Percentiles rank a stretch among this genome's conserved stretches.
phyloP scores from a whole-genome alignment of 768 basidiomycete species.

The Podaxis rugospora region DNA sequence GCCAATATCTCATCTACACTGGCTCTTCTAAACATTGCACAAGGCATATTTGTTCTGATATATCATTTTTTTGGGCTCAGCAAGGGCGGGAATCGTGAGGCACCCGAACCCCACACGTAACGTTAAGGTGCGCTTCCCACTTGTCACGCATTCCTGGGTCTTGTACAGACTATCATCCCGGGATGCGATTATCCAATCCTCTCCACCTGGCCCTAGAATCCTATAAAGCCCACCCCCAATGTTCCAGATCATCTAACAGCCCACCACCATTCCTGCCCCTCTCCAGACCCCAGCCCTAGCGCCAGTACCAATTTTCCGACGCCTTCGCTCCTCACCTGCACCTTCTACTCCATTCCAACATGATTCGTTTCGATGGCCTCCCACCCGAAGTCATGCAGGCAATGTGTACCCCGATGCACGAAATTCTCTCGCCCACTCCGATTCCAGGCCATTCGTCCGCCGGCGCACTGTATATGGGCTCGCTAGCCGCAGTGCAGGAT shows the following conservation, averaged over 20 bases:
- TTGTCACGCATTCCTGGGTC: constrained; percentile 5
- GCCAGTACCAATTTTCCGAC: not conserved
- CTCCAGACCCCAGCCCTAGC: not conserved
- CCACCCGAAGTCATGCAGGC: constrained; percentile 76
- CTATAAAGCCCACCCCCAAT: constrained; percentile 5
- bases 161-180: constrained; percentile 3
- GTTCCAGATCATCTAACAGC: not conserved
- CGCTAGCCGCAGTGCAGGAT: constrained; percentile 58
- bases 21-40: not conserved
- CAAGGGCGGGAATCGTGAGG: not conserved
- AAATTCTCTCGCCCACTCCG: constrained; percentile 46
- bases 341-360: constrained; percentile 21
- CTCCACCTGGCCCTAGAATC: constrained; percentile 5
- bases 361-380: constrained; percentile 78
- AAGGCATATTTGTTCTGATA: not conserved
- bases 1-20: not conserved
- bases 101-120: constrained; percentile 8
- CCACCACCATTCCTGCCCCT: not conserved
- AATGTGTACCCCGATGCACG: constrained; percentile 85
- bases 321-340: not conserved
- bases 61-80: not conserved
- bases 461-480: constrained; percentile 69
- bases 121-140: not conserved
- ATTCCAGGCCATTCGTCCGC: constrained; percentile 17
- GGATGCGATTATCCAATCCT: constrained; percentile 11